Evolutionary conservation across 2,329 filamentous ascomycete genomes (phyloP), one percentile per base, ranked within the genome.

Genomic region (Fusarium torreyae): DNA sequence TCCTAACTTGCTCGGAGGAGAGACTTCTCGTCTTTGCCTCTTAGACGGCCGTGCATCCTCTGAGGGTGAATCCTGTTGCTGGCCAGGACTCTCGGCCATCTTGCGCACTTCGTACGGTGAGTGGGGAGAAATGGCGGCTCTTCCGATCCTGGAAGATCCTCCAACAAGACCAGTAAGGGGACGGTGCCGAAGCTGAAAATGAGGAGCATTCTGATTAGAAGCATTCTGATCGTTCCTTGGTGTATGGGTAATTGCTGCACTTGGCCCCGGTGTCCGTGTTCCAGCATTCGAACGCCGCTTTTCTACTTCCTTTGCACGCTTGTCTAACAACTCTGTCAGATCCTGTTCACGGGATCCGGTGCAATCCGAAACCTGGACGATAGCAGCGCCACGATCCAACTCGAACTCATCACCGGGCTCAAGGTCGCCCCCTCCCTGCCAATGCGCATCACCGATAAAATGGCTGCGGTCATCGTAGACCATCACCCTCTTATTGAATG

Each of bases 401-500:
- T 89, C 86, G 53, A 98, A 78, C 78, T 97, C 94, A 65, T 97
- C 93, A 7, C 94, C 94, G 62, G 96, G 92, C 34, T 88, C 87
- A 22, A 97, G 82, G n/a, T 87, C 86, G 38, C 86, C 86, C 53
- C 87, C 86, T 45, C 89, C 86, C 43, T 89, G 89, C 90, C 92
- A 96, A 79, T 97, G 93, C 33, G 89, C 88, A 77, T 97, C 94
- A 5, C 94, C 94, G 28, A 98, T 86, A 69, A 91, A 93, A 77
- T 94, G 93, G 0, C 92, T 89, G 4, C 88, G 84, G 46, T 93
- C 89, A 77, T 97, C 94, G 74, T 96, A 95, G 8, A 97, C 92
- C 93, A 98, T 97, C 63, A 96, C 84, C 6, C 93, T 89, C 76
- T 90, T 93, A 82, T 98, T 98, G 87, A 97, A 97, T 1, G 92